A percentile compares a stretch with the other conserved stretches of the same genome.
These are phyloP conservation scores for Zygotorulaspora chibaensis DNA, from an alignment of 805 yeast genomes.

Conservation along the genomic window DNA sequence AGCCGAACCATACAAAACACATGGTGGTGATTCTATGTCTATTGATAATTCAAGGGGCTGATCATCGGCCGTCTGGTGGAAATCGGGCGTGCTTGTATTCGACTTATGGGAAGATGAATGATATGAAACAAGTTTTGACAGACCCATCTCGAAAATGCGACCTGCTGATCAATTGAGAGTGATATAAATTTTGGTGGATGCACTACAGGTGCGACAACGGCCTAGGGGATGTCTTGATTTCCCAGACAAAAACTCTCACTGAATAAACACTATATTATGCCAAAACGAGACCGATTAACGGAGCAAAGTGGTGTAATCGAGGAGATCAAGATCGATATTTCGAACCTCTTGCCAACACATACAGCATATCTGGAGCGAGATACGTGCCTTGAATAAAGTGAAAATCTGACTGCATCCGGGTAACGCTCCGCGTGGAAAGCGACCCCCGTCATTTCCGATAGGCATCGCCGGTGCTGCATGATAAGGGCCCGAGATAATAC, in stretches of 20 bases:
- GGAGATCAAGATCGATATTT: no score
- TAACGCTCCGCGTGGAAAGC: no score
- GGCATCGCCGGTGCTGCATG: no score
- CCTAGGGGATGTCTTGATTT: no score
- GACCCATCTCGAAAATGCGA: conserved; percentile 11
- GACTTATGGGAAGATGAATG: conserved; percentile 7
- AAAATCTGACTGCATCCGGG: no score
- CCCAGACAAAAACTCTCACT: neutral
- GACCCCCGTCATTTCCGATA: no score
- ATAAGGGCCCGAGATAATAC: no score
- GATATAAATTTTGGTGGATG: neutral
- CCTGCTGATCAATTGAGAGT: neutral
- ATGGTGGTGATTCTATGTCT: conserved; percentile 84
- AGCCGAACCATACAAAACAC: conserved; percentile 76
- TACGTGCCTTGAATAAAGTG: no score
- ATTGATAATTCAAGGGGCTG: conserved; percentile 50
- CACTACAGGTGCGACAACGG: neutral
- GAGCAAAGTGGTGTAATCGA: no score
- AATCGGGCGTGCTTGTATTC: conserved; percentile 5
- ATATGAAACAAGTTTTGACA: conserved; percentile 16
- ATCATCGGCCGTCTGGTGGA: conserved; percentile 11
- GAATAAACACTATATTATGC: neutral
- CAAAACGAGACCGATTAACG: neutral
- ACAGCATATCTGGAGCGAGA: no score
- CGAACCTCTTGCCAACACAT: no score